Evolutionary conservation across 495 filamentous ascomycete genomes (phyloP).

Genomic region (Cercophora sp.): DNA sequence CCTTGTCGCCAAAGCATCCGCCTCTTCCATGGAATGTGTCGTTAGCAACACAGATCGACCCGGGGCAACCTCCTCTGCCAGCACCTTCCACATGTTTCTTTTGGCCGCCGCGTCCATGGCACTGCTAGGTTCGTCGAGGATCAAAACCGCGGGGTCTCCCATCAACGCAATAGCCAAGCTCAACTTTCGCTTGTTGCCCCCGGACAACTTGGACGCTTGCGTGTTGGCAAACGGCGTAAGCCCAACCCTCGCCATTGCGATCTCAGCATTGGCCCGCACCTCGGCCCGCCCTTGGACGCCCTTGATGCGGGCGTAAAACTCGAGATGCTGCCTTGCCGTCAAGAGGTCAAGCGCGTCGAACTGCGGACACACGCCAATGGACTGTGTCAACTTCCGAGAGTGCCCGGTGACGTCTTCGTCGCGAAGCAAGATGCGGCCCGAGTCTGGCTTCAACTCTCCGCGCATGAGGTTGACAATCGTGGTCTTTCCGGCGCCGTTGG

Average conservation of each 20-base stretch:
- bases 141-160: conserved; percentile 67
- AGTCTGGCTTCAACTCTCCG: conserved; percentile 64
- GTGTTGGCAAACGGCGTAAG: conserved; percentile 52
- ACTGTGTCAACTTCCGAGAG: conserved; percentile 55
- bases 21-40: conserved; percentile 75
- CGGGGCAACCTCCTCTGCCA: conserved; percentile 47
- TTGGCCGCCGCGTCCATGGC: conserved; percentile 69
- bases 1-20: conserved; percentile 62
- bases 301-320: conserved; percentile 64
- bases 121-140: conserved; percentile 65
- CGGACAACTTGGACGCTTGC: conserved; percentile 47
- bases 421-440: conserved; percentile 62
- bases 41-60: conserved; percentile 61
- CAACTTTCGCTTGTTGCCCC: conserved; percentile 55
- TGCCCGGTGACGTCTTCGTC: conserved; percentile 60
- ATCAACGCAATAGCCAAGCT: conserved; percentile 70
- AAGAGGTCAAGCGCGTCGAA: conserved; percentile 64
- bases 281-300: conserved; percentile 49
- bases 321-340: conserved; percentile 65
- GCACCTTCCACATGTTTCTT: conserved; percentile 66
- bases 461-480: conserved; percentile 77
- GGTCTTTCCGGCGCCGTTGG: conserved; percentile 81
- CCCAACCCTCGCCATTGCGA: conserved; percentile 53
- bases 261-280: conserved; percentile 56
- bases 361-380: conserved; percentile 72